Evolutionary conservation across 2,329 filamentous ascomycete species (phyloP).

Genomic region (Exophiala sp.): DNA sequence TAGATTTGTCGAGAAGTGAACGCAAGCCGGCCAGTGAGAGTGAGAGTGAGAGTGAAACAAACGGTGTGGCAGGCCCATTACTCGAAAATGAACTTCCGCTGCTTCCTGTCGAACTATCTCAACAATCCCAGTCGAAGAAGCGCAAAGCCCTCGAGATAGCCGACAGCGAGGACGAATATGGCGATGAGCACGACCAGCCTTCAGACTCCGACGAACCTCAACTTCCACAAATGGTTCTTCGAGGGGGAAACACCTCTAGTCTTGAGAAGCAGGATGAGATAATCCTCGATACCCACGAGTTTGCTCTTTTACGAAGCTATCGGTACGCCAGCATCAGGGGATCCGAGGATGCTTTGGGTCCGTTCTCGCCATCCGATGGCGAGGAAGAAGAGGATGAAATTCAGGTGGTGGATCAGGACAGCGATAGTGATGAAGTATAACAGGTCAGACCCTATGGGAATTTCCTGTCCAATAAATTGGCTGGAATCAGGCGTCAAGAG

Average conservation of each 20-base stretch:
- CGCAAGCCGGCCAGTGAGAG: constrained; percentile 1
- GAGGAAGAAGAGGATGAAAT: constrained; percentile 3
- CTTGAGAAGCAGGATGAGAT: constrained; percentile 16
- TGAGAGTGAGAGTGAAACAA: constrained; percentile 2
- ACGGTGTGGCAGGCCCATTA: constrained; percentile 9
- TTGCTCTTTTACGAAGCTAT: constrained; percentile 11
- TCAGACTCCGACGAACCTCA: constrained; percentile 17
- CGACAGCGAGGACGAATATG: constrained; percentile 41
- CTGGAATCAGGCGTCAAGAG: too few relatives aligned
- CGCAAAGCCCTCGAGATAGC: constrained; percentile 42
- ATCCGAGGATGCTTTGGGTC: constrained; percentile 18
- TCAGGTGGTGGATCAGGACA: background rate
- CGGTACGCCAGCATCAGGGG: constrained; percentile 19
- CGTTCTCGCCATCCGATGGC: constrained; percentile 10
- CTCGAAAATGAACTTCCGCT: constrained; percentile 13
- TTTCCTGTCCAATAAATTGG: too few relatives aligned
- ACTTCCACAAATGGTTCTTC: constrained; percentile 6
- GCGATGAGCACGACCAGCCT: constrained; percentile 29
- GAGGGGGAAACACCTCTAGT: constrained; percentile 1
- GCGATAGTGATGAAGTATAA: background rate
- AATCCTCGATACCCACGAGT: constrained; percentile 21
- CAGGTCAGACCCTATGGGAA: background rate
- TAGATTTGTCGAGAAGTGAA: constrained; percentile 4
- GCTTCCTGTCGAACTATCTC: constrained; percentile 13
- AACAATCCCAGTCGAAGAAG: constrained; percentile 32